A percentile compares a stretch with the other conserved stretches of the same genome.
These are phyloP conservation scores for Cystobasidium pallidum DNA, from an alignment of 1,284 basidiomycete species.

Conservation along the genomic window DNA sequence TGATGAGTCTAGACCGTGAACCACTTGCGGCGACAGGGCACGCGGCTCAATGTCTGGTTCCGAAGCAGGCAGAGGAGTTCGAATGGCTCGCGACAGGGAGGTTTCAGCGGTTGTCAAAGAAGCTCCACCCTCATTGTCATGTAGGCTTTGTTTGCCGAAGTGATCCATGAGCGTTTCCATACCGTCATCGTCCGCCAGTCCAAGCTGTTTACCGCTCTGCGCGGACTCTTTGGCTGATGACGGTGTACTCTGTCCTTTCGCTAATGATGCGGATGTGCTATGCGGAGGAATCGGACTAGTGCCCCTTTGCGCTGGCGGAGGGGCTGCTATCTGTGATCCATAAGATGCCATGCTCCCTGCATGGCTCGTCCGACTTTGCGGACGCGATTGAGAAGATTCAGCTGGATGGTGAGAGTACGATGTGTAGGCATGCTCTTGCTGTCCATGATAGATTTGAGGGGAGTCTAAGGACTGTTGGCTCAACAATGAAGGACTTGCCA, in stretches of 20 bases:
- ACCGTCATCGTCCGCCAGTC: not conserved
- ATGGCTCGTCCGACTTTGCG: conserved; percentile 1
- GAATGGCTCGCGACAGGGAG: not conserved
- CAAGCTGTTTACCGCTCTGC: not conserved
- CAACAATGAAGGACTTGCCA: not conserved
- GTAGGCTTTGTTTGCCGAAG: not conserved
- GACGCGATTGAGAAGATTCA: not conserved
- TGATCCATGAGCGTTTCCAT: conserved; percentile 7
- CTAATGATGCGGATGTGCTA: not conserved
- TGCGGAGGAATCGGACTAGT: not conserved
- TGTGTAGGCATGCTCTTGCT: conserved; percentile 5
- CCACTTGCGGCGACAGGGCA: conserved; percentile 1
- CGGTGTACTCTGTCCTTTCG: not conserved
- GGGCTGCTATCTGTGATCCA: not conserved
- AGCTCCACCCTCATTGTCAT: not conserved
- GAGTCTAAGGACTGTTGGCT: conserved; percentile 9
- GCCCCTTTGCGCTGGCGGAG: not conserved
- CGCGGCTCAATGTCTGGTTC: conserved; percentile 22
- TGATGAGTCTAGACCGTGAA: not conserved
- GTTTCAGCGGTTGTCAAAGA: not conserved
- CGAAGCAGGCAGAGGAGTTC: conserved; percentile 16
- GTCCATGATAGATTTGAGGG: not conserved
- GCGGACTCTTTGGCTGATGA: not conserved
- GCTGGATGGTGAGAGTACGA: not conserved
- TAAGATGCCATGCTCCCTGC: not conserved